Base-by-base conservation (phyloP, 1,284 basidiomycete genomes). In the Microbotryum scabiosae region DNA sequence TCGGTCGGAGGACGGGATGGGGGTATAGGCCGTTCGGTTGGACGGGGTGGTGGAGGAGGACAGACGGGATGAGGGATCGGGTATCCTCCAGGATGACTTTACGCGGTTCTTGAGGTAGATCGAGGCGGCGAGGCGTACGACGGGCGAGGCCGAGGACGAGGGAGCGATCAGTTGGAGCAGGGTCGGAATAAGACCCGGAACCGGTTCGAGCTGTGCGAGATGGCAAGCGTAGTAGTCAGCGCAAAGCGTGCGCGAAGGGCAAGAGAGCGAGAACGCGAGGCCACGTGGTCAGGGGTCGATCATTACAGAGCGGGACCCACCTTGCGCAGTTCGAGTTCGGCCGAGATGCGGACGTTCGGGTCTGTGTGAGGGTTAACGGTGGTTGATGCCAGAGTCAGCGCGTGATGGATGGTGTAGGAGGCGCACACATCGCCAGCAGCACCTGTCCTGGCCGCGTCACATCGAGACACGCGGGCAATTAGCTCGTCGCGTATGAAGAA, bases 51-150 rank as follows among this genome's bases (percentile, higher is more conserved):
- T 55, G 6, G 56, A 47, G 20, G 52, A 7, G 21, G 20, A 20
- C 28, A 9, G 28, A 5, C 0, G 12, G 2, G 62, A 60, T 3
- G 62, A 56, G 6, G 54, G 23, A 10, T 53, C 36, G 2, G 65
- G 64, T 18, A 55, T 26, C 25, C 58, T 59, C 67, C 67, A 68
- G 51, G 53, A 55, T 16, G 57, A 59, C 18, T 44, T 46, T 55
- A 71, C 54, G 71, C 88, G 85, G 75, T 91, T 91, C 77, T 91
- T 91, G 69, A 91, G 79, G 80, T 85, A 91, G 25, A 91, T 86
- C 16, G 85, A 80, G 63, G 85, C 84, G 0, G 88, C 65, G 44
- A 67, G 59, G 51, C 62, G 54, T 47, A 69, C 62, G 44, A 64
- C 56, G 48, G 59, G 48, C 3, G 62, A 60, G 25, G 60, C 56